These are phyloP conservation scores for Tubosaeta brunneosetosa DNA, from an alignment of 768 basidiomycete genomes.

Conservation along the genomic window DNA sequence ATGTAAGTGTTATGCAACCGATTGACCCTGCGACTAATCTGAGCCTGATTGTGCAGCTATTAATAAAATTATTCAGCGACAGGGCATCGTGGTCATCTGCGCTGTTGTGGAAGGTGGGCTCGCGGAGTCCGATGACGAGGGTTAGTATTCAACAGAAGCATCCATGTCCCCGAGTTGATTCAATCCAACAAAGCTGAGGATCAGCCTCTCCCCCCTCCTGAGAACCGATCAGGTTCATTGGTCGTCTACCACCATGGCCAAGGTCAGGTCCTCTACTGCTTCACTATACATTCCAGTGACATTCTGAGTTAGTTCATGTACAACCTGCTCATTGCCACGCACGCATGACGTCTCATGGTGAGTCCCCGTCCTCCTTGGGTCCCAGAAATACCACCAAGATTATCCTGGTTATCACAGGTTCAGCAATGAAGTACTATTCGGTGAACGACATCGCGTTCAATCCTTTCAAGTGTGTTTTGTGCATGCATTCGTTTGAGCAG, in stretches of 20 bases:
- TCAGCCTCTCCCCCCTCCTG: conserved; percentile 34
- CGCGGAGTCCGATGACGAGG: conserved; percentile 28
- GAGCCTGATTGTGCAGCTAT: conserved; percentile 36
- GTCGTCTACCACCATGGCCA: conserved; percentile 36
- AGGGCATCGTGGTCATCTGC: conserved; percentile 39
- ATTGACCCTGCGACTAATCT: neutral
- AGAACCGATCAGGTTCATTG: conserved; percentile 47
- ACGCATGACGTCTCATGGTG: conserved; percentile 17
- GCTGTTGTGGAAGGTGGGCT: conserved; percentile 46
- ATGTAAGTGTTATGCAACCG: conserved; percentile 20
- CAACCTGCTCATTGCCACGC: conserved; percentile 17
- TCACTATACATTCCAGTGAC: neutral
- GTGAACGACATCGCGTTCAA: conserved; percentile 55
- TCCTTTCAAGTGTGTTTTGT: conserved; percentile 39
- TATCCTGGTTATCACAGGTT: conserved; percentile 6
- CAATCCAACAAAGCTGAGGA: conserved; percentile 2
- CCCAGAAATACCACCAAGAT: neutral
- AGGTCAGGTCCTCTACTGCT: conserved; percentile 11
- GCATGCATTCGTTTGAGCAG: neutral
- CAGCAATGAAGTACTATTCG: conserved; percentile 43
- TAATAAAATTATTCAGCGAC: conserved; percentile 47
- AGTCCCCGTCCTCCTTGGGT: neutral
- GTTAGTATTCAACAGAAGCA: conserved; percentile 13
- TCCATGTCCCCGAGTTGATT: conserved; percentile 11
- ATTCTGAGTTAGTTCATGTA: conserved; percentile 13